A percentile compares a stretch with the other conserved stretches of the same genome.
phyloP scores from a whole-genome alignment of 805 yeast species.

The Wickerhamiella dianesei region DNA sequence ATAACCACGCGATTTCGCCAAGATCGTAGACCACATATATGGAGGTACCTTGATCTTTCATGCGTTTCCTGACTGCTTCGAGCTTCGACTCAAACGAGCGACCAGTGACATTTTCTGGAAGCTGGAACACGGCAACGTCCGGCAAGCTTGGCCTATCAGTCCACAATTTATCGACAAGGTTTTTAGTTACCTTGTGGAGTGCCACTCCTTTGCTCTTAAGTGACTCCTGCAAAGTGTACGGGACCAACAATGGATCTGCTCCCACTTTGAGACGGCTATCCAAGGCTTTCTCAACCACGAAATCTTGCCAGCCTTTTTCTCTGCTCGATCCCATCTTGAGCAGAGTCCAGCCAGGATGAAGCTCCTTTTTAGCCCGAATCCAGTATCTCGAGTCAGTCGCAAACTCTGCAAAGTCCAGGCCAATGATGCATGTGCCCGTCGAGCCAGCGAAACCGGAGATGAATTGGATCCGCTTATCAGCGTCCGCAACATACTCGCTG shows the following conservation, averaged over 20 bases:
- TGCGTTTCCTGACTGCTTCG: conserved; percentile 24
- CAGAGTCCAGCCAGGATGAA: conserved; percentile 66
- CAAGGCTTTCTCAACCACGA: conserved; percentile 45
- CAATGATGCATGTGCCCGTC: conserved; percentile 78
- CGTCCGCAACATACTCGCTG: conserved; percentile 70
- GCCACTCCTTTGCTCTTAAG: conserved; percentile 26
- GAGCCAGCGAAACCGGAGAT: conserved; percentile 82
- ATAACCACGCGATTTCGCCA: conserved; percentile 85
- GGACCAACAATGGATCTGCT: conserved; percentile 66
- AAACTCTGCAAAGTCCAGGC: conserved; percentile 56
- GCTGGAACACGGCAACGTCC: conserved; percentile 35
- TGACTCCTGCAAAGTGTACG: conserved; percentile 23
- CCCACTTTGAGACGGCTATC: conserved; percentile 44
- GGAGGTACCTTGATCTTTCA: conserved; percentile 20
- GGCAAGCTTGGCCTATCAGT: conserved; percentile 51
- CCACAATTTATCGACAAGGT: conserved; percentile 72
- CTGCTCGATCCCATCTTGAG: conserved; percentile 68
- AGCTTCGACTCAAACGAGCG: conserved; percentile 48
- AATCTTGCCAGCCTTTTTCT: conserved; percentile 65
- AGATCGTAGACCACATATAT: conserved; percentile 51
- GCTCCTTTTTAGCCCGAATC: conserved; percentile 72
- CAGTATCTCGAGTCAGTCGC: conserved; percentile 94
- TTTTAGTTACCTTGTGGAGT: conserved; percentile 40
- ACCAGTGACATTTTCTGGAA: conserved; percentile 50
- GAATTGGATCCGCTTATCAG: conserved; percentile 71